Conservation (phyloP, 306 rosid species). For the Luffa aegyptiaca region DNA sequence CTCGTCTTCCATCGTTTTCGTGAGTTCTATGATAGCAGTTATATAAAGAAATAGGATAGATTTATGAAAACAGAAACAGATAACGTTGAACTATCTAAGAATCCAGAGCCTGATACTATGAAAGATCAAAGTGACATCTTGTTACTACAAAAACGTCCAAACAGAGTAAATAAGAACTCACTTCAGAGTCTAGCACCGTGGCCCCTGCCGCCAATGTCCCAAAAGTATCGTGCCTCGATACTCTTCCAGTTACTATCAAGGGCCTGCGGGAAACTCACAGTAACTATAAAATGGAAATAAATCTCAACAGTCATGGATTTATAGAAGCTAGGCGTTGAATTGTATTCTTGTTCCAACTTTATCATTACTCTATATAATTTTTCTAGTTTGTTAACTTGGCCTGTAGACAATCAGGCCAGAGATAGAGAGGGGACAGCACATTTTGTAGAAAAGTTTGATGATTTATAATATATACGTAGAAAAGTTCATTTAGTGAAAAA, state of each 20-base stretch:
- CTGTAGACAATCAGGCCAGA: not conserved
- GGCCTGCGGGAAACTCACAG: conserved; percentile 43
- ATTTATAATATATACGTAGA: not conserved
- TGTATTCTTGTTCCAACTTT: not conserved
- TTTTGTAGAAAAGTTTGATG: not conserved
- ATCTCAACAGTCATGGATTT: not conserved
- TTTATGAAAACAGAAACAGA: not conserved
- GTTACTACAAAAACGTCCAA: not conserved
- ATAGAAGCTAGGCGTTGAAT: not conserved
- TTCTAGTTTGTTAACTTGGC: not conserved
- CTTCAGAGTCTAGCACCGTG: conserved; percentile 33
- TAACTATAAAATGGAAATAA: not conserved
- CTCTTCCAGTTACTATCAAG: conserved; percentile 45
- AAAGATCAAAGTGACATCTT: not conserved
- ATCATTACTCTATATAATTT: not conserved
- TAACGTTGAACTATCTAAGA: not conserved
- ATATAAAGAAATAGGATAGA: not conserved
- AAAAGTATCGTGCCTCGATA: conserved; percentile 18
- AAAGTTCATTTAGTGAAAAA: not conserved
- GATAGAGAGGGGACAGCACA: not conserved
- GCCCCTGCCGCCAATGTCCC: conserved; percentile 32
- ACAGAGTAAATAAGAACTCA: conserved; percentile 16
- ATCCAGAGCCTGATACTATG: not conserved
- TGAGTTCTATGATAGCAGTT: not conserved
- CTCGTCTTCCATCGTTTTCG: not conserved